phyloP scores from a whole-genome alignment of 257 asterid genomes.

The Rehmannia glutinosa region DNA sequence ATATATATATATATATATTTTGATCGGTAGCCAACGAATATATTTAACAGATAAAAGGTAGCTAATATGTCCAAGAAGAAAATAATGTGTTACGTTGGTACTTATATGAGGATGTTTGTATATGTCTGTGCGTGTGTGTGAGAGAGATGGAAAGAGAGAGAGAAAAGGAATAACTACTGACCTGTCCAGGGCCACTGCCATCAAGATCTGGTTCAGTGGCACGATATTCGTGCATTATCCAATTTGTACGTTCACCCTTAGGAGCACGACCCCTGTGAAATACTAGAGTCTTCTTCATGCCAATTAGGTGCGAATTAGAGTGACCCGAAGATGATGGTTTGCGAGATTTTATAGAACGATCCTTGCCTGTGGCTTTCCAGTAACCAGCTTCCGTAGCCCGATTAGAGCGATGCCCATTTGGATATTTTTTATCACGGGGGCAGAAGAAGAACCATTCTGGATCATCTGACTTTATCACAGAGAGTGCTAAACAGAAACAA shows the following conservation, averaged over 20 bases:
- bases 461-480: slow-evolving; percentile 74
- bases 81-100: not conserved
- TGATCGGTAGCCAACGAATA: no score
- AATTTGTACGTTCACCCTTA: slow-evolving; percentile 70
- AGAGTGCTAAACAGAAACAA: slow-evolving; percentile 53
- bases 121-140: not conserved
- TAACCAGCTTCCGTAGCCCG: slow-evolving; percentile 81
- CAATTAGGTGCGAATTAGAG: slow-evolving; percentile 42
- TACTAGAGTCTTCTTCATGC: slow-evolving; percentile 83
- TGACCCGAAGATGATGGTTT: no score
- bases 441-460: slow-evolving; percentile 81
- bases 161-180: slow-evolving; percentile 16
- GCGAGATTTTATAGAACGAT: slow-evolving; percentile 63
- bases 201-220: slow-evolving; percentile 81
- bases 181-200: slow-evolving; percentile 80
- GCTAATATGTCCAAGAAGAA: not conserved
- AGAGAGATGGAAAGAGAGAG: not conserved
- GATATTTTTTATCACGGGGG: slow-evolving; percentile 73
- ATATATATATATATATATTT: no score
- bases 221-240: slow-evolving; percentile 91
- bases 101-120: not conserved
- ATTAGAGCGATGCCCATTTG: slow-evolving; percentile 74
- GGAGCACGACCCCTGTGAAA: slow-evolving; percentile 92
- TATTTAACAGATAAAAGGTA: not conserved
- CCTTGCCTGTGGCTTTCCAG: slow-evolving; percentile 91